Evolutionary conservation across 441 rosid species (phyloP).

Genomic region (Cnidoscolus chayamansa): DNA sequence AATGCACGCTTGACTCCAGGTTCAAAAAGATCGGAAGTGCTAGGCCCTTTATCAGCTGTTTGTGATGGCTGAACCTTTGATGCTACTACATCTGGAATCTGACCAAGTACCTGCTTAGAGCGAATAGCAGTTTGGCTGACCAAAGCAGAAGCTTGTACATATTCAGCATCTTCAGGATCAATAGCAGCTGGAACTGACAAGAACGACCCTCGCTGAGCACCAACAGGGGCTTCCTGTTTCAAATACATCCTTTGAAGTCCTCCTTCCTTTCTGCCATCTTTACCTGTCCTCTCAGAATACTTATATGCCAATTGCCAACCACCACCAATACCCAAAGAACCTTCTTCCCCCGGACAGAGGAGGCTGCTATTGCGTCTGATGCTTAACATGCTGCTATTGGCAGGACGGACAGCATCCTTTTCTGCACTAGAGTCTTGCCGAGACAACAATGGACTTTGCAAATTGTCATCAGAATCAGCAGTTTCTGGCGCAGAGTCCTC

Average conservation of each 20-base stretch:
- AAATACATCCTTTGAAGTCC: conserved; percentile 75
- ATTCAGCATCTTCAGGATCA: conserved; percentile 37
- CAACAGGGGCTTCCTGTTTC: conserved; percentile 59
- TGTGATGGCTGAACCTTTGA: conserved; percentile 54
- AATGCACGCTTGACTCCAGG: conserved; percentile 86
- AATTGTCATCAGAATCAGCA: conserved; percentile 59
- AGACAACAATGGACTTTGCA: conserved; percentile 72
- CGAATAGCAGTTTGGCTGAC: conserved; percentile 64
- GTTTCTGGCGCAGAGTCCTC: conserved; percentile 43
- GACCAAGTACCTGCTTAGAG: conserved; percentile 41
- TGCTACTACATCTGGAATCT: conserved; percentile 52
- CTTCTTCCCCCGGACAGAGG: conserved; percentile 49
- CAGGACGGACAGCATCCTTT: conserved; percentile 44
- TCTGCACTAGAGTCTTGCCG: conserved; percentile 57
- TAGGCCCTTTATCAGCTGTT: conserved; percentile 43
- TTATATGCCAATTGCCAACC: conserved; percentile 97
- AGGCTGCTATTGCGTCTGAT: conserved; percentile 52
- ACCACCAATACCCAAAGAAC: conserved; percentile 72
- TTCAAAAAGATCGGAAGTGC: conserved; percentile 55
- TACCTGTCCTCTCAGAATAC: conserved; percentile 59
- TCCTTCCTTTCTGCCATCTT: conserved; percentile 67
- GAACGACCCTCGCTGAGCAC: conserved; percentile 52
- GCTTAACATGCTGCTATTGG: conserved; percentile 34
- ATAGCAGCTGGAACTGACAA: conserved; percentile 46
- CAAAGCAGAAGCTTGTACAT: conserved; percentile 64